Percentiles rank a stretch among this genome's conserved stretches.
phyloP scores from a whole-genome alignment of 768 basidiomycete genomes.

The Lenzites betulinus region DNA sequence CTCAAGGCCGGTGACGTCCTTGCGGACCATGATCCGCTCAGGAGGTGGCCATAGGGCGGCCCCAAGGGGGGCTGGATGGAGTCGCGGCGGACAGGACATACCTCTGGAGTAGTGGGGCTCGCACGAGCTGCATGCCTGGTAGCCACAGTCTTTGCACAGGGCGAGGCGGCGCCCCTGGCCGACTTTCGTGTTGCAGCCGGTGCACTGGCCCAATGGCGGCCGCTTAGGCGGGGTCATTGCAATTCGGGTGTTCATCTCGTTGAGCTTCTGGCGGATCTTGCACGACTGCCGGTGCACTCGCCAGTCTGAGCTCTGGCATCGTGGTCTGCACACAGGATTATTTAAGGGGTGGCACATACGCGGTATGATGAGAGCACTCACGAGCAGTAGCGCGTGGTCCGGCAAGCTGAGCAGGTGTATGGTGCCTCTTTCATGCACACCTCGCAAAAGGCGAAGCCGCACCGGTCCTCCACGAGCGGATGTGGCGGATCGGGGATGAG shows the following conservation, averaged over 20 bases:
- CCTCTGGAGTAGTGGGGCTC: constrained; percentile 32
- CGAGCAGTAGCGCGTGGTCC: constrained; percentile 25
- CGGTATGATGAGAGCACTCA: background rate
- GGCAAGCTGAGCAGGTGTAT: constrained; percentile 23
- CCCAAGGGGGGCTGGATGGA: background rate
- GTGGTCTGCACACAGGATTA: background rate
- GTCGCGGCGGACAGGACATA: constrained; percentile 11
- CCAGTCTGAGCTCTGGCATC: constrained; percentile 37
- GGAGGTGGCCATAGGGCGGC: constrained; percentile 3
- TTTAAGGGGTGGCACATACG: background rate
- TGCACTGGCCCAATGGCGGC: constrained; percentile 26
- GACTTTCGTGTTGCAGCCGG: constrained; percentile 35
- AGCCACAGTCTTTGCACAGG: constrained; percentile 38
- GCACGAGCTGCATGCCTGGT: constrained; percentile 38
- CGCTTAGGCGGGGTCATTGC: constrained; percentile 30
- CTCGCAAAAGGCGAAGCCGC: constrained; percentile 20
- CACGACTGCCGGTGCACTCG: constrained; percentile 37
- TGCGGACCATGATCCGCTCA: background rate
- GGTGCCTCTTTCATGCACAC: constrained; percentile 20
- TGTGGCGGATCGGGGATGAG: constrained; percentile 17
- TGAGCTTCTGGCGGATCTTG: constrained; percentile 37
- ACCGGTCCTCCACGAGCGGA: constrained; percentile 19
- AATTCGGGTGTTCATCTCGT: constrained; percentile 28
- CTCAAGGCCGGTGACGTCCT: constrained; percentile 3
- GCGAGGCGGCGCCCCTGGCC: constrained; percentile 15